A percentile compares a stretch with the other conserved stretches of the same genome.
Conservation (phyloP, 2,329 filamentous ascomycete species). For the Epichloe sibirici region DNA sequence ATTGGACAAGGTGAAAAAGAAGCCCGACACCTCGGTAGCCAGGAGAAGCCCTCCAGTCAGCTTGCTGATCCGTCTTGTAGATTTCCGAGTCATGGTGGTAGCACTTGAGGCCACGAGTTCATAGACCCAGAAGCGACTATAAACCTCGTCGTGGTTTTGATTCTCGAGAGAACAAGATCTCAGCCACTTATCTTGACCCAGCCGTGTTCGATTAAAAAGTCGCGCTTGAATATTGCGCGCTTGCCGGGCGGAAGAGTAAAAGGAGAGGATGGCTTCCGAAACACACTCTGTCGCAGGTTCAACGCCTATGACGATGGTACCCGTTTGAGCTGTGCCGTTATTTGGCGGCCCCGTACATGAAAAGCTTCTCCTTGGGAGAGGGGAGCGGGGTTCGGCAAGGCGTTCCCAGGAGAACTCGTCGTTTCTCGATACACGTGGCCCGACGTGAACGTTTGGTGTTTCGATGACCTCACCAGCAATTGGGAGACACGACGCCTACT, state of each 20-base stretch:
- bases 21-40: constrained; percentile 13
- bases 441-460: neutral
- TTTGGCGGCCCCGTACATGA: neutral
- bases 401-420: neutral
- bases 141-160: neutral
- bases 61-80: neutral
- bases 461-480: neutral
- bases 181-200: neutral
- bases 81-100: constrained; percentile 2
- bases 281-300: neutral
- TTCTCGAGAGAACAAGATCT: neutral
- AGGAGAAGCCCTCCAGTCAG: constrained; percentile 13
- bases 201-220: neutral
- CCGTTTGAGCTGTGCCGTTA: neutral
- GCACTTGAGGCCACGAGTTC: neutral
- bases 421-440: neutral
- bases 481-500: neutral
- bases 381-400: neutral
- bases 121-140: neutral
- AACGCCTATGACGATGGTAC: neutral
- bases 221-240: neutral
- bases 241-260: neutral
- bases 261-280: neutral
- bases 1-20: constrained; percentile 22
- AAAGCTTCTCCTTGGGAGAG: neutral